Evolutionary conservation across 2,329 filamentous ascomycete genomes (phyloP).

Genomic region (Aspergillus latus): DNA sequence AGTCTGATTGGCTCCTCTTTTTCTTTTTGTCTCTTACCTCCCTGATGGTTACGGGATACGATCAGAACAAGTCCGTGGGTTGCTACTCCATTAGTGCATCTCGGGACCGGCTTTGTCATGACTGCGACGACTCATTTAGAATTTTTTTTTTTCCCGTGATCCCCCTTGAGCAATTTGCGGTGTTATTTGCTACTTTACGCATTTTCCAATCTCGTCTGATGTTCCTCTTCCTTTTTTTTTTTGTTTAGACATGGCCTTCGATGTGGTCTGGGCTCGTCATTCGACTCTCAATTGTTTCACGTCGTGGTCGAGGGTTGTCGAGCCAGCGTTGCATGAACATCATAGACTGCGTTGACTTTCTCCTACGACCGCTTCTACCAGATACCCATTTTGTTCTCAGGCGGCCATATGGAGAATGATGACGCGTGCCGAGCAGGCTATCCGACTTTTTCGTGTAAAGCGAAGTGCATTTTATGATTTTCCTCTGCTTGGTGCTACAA

Average conservation of each 20-base stretch:
- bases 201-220: conserved; percentile 26
- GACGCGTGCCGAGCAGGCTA: conserved; percentile 41
- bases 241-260: conserved; percentile 40
- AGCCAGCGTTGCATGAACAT: conserved; percentile 47
- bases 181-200: conserved; percentile 27
- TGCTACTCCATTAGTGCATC: conserved; percentile 27
- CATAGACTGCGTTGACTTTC: conserved; percentile 54
- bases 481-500: conserved; percentile 40
- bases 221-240: conserved; percentile 27
- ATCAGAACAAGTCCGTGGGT: conserved; percentile 41
- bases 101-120: conserved; percentile 47
- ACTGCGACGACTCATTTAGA: conserved; percentile 45
- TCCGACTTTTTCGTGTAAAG: conserved; percentile 36
- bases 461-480: conserved; percentile 43
- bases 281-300: conserved; percentile 29
- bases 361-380: conserved; percentile 46
- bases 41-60: conserved; percentile 35
- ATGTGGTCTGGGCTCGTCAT: conserved; percentile 38
- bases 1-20: conserved; percentile 38
- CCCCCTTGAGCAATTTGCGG: conserved; percentile 24
- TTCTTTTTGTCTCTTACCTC: conserved; percentile 31
- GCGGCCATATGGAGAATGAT: conserved; percentile 40
- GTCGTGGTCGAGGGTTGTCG: conserved; percentile 31
- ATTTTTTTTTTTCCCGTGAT: conserved; percentile 25
- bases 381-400: conserved; percentile 50